These are phyloP conservation scores for Metschnikowia picachoensis DNA, from an alignment of 805 yeast genomes.

Conservation along the genomic window DNA sequence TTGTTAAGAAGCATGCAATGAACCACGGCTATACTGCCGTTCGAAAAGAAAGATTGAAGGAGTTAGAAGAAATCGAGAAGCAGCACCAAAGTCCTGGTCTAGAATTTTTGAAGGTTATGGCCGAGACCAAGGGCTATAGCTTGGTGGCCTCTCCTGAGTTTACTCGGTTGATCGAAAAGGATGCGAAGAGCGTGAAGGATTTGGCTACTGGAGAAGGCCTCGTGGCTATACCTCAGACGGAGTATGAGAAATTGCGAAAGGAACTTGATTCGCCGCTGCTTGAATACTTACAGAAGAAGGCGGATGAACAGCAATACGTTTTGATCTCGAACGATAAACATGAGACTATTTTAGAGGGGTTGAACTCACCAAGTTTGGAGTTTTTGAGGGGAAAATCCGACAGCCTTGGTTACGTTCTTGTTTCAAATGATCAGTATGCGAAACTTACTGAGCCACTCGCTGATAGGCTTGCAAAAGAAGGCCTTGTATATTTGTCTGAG, in stretches of 20 bases:
- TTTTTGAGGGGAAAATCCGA: conserved; percentile 24
- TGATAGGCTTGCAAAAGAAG: conserved; percentile 7
- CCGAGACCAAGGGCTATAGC: conserved; percentile 2
- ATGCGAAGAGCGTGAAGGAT: conserved; percentile 3
- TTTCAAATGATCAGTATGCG: conserved; percentile 6
- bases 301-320: conserved; percentile 1
- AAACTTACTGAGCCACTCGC: conserved; percentile 7
- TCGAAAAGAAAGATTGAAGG: conserved; percentile 5
- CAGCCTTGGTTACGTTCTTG: conserved; percentile 6
- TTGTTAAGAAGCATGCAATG: conserved; percentile 21
- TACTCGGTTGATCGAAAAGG: background rate
- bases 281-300: conserved; percentile 11
- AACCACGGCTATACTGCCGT: conserved; percentile 23
- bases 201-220: conserved; percentile 11
- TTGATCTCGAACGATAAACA: conserved; percentile 8
- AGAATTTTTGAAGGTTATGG: conserved; percentile 5
- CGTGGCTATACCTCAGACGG: conserved; percentile 4
- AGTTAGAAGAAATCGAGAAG: conserved; percentile 5
- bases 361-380: conserved; percentile 19
- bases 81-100: conserved; percentile 2
- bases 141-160: conserved; percentile 1
- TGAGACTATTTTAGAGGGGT: conserved; percentile 10
- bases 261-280: conserved; percentile 11
- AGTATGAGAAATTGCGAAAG: conserved; percentile 6
- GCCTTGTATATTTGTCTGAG: conserved; percentile 11